Conservation (phyloP, 2,329 filamentous ascomycete species). For the Amauroascus verrucosus region DNA sequence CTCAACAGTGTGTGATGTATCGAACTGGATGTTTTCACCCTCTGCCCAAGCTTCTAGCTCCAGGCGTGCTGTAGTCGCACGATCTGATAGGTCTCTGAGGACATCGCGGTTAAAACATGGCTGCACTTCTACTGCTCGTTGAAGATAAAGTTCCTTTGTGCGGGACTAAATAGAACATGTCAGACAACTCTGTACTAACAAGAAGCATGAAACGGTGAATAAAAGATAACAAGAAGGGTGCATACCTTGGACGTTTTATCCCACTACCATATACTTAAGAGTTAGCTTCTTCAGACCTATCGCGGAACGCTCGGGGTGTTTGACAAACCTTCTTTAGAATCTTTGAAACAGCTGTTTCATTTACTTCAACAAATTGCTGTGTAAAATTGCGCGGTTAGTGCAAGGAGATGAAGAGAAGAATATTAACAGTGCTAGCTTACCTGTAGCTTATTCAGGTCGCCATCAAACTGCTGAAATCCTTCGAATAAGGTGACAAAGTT, state of each 20-base stretch:
- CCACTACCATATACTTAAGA: slow-evolving; percentile 52
- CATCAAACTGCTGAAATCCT: slow-evolving; percentile 93
- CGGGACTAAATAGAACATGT: slow-evolving; percentile 51
- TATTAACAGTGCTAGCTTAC: slow-evolving; percentile 29
- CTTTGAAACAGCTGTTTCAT: slow-evolving; percentile 95
- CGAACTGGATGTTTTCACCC: slow-evolving; percentile 83
- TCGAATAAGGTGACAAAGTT: slow-evolving; percentile 93
- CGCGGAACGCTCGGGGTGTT: slow-evolving; percentile 10
- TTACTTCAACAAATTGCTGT: slow-evolving; percentile 94
- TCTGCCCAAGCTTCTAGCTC: slow-evolving; percentile 96
- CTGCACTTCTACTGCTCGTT: slow-evolving; percentile 90
- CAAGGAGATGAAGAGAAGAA: background rate
- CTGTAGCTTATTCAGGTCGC: slow-evolving; percentile 88
- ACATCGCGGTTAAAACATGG: slow-evolving; percentile 97
- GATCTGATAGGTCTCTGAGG: slow-evolving; percentile 91
- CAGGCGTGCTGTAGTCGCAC: slow-evolving; percentile 89
- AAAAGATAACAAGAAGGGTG: slow-evolving; percentile 14
- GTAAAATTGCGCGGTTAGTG: slow-evolving; percentile 7
- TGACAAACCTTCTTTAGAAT: slow-evolving; percentile 78
- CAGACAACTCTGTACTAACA: slow-evolving; percentile 14
- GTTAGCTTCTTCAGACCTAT: slow-evolving; percentile 10
- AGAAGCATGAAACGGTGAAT: background rate
- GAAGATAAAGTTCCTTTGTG: slow-evolving; percentile 94
- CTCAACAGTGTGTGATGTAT: slow-evolving; percentile 38
- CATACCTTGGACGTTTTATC: slow-evolving; percentile 91